These are phyloP conservation scores for Cryptococcus hybrid DNA, from an alignment of 1,284 basidiomycete species.

Conservation along the genomic window DNA sequence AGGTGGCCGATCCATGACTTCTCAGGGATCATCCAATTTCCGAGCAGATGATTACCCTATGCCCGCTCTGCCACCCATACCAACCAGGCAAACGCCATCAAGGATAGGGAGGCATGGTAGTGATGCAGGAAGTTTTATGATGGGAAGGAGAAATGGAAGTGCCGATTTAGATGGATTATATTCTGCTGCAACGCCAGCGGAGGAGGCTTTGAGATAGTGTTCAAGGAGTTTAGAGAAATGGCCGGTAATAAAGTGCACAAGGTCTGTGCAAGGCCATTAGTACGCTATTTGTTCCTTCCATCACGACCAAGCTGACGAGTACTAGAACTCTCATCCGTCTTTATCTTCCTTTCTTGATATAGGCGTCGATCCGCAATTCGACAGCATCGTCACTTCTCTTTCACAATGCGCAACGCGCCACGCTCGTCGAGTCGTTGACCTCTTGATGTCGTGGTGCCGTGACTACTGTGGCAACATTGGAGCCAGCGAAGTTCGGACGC, in stretches of 20 bases:
- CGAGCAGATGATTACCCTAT: conserved; percentile 38
- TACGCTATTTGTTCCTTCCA: conserved; percentile 49
- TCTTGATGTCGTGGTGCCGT: conserved; percentile 82
- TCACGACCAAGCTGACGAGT: neutral
- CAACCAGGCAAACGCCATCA: conserved; percentile 31
- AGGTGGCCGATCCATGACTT: conserved; percentile 37
- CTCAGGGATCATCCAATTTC: conserved; percentile 39
- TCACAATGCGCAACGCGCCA: conserved; percentile 83
- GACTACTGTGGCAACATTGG: conserved; percentile 67
- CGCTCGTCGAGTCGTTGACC: conserved; percentile 78
- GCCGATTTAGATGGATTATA: conserved; percentile 30
- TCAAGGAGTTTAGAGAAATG: conserved; percentile 73
- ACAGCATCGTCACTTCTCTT: conserved; percentile 74
- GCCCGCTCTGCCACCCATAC: conserved; percentile 40
- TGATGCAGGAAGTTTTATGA: conserved; percentile 37
- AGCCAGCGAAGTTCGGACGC: conserved; percentile 48
- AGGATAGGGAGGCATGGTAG: conserved; percentile 37
- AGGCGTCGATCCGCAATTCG: conserved; percentile 71
- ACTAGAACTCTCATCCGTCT: conserved; percentile 65
- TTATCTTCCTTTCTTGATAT: conserved; percentile 67
- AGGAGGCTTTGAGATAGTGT: conserved; percentile 81
- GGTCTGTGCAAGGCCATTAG: conserved; percentile 67
- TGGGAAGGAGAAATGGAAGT: conserved; percentile 23
- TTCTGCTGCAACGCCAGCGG: conserved; percentile 62
- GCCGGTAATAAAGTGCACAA: conserved; percentile 73